These are phyloP conservation scores for Aspergillus caelatus DNA, from an alignment of 2,329 filamentous ascomycete genomes.

Conservation along the genomic window DNA sequence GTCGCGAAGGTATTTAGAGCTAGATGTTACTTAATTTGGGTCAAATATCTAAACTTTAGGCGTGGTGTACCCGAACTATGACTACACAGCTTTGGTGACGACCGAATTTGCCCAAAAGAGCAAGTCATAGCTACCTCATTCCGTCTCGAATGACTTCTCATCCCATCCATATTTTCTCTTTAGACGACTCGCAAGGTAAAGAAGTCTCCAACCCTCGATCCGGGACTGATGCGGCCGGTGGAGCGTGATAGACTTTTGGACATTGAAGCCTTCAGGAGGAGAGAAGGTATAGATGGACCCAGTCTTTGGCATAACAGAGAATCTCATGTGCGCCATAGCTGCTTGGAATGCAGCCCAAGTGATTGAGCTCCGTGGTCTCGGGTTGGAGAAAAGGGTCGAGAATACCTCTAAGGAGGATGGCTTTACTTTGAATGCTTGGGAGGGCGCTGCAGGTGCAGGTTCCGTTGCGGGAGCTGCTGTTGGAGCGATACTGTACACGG, in stretches of 20 bases:
- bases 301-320: slow-evolving; percentile 45
- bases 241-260: slow-evolving; percentile 6
- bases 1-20: too few relatives aligned
- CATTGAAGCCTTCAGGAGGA: slow-evolving; percentile 9
- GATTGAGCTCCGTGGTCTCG: slow-evolving; percentile 26
- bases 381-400: slow-evolving; percentile 29
- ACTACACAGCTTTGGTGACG: not conserved
- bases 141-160: not conserved
- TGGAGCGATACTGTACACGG: slow-evolving; percentile 12
- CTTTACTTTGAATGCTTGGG: slow-evolving; percentile 40
- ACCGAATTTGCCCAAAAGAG: not conserved
- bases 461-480: not conserved
- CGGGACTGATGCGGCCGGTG: slow-evolving; percentile 12
- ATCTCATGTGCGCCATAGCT: slow-evolving; percentile 48
- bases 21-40: too few relatives aligned
- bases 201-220: slow-evolving; percentile 14
- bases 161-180: not conserved
- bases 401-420: slow-evolving; percentile 44
- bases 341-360: slow-evolving; percentile 38
- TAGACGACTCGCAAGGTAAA: not conserved
- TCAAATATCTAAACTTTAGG: not conserved
- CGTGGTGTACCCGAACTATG: not conserved
- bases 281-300: slow-evolving; percentile 46
- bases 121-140: not conserved
- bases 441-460: too few relatives aligned